Conservation (phyloP, 2,329 filamentous ascomycete genomes). For the Penicillium thymicola region DNA sequence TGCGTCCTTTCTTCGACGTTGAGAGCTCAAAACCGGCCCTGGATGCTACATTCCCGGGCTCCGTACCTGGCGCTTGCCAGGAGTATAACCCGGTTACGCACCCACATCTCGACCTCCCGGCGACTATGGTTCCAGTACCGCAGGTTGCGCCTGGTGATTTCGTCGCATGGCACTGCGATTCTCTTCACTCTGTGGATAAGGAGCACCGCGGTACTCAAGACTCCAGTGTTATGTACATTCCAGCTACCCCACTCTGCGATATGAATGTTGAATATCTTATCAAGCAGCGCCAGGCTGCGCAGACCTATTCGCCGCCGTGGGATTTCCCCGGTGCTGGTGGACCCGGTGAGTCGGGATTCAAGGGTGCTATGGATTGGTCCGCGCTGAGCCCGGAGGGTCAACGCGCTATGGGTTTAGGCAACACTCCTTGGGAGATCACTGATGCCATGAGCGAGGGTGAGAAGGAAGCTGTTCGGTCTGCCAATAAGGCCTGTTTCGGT, state of each 20-base stretch:
- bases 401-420: slow-evolving; percentile 54
- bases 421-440: slow-evolving; percentile 49
- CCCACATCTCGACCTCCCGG: slow-evolving; percentile 65
- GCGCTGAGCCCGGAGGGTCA: slow-evolving; percentile 47
- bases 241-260: slow-evolving; percentile 75
- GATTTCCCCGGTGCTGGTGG: slow-evolving; percentile 64
- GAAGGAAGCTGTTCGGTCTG: slow-evolving; percentile 49
- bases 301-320: slow-evolving; percentile 63
- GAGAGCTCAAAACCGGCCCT: slow-evolving; percentile 43
- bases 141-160: slow-evolving; percentile 69
- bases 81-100: slow-evolving; percentile 64
- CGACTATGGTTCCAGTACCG: slow-evolving; percentile 70
- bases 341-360: slow-evolving; percentile 41
- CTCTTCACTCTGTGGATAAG: slow-evolving; percentile 79
- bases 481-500: slow-evolving; percentile 55
- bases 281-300: slow-evolving; percentile 68
- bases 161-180: slow-evolving; percentile 75
- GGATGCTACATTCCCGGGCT: slow-evolving; percentile 61
- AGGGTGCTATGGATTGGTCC: slow-evolving; percentile 39
- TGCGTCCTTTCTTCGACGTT: slow-evolving; percentile 77
- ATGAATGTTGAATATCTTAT: slow-evolving; percentile 68
- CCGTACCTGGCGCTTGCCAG: slow-evolving; percentile 64
- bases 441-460: slow-evolving; percentile 50
- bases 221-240: slow-evolving; percentile 85
- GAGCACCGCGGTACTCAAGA: slow-evolving; percentile 68